A percentile compares a stretch with the other conserved stretches of the same genome.
phyloP scores from a whole-genome alignment of 2,329 filamentous ascomycete genomes.

The Hypoxylon sp. region DNA sequence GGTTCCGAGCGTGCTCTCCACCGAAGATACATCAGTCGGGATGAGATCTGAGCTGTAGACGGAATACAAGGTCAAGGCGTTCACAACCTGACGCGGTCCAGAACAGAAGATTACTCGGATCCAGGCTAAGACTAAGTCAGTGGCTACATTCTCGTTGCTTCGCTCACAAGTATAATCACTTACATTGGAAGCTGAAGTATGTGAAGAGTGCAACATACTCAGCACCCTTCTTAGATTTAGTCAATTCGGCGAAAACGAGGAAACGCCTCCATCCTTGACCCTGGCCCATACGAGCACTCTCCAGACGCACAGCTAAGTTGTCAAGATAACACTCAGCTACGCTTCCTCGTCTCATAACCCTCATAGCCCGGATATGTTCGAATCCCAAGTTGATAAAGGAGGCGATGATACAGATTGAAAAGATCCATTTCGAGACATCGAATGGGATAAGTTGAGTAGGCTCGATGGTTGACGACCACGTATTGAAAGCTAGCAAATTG shows the following conservation, averaged over 20 bases:
- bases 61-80: conserved; percentile 88
- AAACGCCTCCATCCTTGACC: conserved; percentile 90
- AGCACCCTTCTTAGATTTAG: conserved; percentile 89
- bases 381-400: conserved; percentile 87
- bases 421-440: conserved; percentile 92
- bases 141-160: conserved; percentile 2
- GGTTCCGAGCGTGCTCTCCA: conserved; percentile 75
- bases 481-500: conserved; percentile 89
- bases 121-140: conserved; percentile 72
- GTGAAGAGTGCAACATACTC: conserved; percentile 93
- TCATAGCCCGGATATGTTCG: conserved; percentile 83
- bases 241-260: conserved; percentile 91
- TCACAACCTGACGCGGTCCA: conserved; percentile 91
- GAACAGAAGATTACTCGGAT: conserved; percentile 91
- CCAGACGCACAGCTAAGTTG: conserved; percentile 84
- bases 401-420: conserved; percentile 90
- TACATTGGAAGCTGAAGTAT: conserved; percentile 82
- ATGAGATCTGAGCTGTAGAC: conserved; percentile 83
- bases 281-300: conserved; percentile 81
- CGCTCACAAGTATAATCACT: conserved; percentile 49
- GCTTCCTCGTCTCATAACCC: conserved; percentile 86
- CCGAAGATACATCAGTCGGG: conserved; percentile 64
- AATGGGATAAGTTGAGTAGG: conserved; percentile 79
- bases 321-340: conserved; percentile 95
- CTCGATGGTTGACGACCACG: conserved; percentile 87